Evolutionary conservation across 768 basidiomycete genomes (phyloP).

Genomic region (Boletus subcaerulescens): DNA sequence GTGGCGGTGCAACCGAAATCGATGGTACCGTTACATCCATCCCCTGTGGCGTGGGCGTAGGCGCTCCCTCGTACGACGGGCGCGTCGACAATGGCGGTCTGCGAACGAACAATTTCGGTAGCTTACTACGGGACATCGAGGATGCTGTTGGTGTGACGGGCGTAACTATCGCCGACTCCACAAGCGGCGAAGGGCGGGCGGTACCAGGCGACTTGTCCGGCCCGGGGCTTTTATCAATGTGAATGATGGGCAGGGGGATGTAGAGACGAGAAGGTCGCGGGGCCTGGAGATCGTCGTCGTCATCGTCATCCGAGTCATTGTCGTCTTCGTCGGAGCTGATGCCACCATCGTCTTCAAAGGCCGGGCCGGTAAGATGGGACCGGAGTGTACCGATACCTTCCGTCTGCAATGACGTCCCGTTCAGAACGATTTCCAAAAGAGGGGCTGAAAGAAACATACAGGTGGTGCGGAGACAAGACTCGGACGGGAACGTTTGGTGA

Average conservation of each 20-base stretch:
- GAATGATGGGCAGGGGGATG: slow-evolving; percentile 20
- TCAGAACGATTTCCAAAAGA: neutral
- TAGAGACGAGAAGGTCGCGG: slow-evolving; percentile 23
- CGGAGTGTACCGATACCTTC: slow-evolving; percentile 84
- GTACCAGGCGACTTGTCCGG: slow-evolving; percentile 20
- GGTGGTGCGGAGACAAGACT: slow-evolving; percentile 76
- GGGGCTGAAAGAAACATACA: slow-evolving; percentile 40
- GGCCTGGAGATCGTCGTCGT: slow-evolving; percentile 33
- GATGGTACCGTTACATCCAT: slow-evolving; percentile 6
- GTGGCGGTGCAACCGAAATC: slow-evolving; percentile 14
- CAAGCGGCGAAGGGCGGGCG: slow-evolving; percentile 20
- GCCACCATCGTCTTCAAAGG: slow-evolving; percentile 76
- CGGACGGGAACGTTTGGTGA: slow-evolving; percentile 60
- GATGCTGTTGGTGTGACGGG: slow-evolving; percentile 29
- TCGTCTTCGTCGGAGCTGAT: slow-evolving; percentile 55
- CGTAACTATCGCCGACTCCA: slow-evolving; percentile 20
- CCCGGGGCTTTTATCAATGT: slow-evolving; percentile 18
- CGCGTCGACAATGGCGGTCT: slow-evolving; percentile 31
- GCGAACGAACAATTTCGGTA: slow-evolving; percentile 36
- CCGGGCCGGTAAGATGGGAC: slow-evolving; percentile 51
- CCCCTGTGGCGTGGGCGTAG: neutral
- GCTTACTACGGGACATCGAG: slow-evolving; percentile 23
- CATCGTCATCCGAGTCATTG: slow-evolving; percentile 27
- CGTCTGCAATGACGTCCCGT: slow-evolving; percentile 45
- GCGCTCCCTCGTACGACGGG: slow-evolving; percentile 27